phyloP scores from a whole-genome alignment of 306 rosid species.

The Ammopiptanthus mongolicus region DNA sequence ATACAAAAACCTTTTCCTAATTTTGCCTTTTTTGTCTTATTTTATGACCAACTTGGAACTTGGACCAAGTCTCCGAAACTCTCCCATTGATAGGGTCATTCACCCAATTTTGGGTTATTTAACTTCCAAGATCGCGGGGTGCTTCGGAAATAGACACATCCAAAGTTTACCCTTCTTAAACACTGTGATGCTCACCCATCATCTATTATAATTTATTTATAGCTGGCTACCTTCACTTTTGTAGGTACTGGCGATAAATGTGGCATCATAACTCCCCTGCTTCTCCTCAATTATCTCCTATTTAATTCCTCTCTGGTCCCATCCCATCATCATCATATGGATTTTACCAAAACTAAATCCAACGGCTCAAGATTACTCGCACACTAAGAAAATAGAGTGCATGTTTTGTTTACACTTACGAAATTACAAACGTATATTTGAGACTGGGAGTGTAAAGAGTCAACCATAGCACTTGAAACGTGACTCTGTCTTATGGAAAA shows the following conservation, averaged over 20 bases:
- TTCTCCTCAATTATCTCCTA: constrained; percentile 16
- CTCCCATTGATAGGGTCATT: background rate
- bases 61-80: constrained; percentile 12
- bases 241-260: constrained; percentile 36
- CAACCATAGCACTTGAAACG: no score
- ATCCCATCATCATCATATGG: constrained; percentile 8
- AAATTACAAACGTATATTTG: no score
- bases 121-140: constrained; percentile 30
- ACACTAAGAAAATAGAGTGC: no score
- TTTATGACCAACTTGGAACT: constrained; percentile 16
- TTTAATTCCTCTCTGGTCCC: constrained; percentile 15
- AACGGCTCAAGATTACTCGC: background rate
- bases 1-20: constrained; percentile 14
- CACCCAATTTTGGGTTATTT: constrained; percentile 23
- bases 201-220: no score
- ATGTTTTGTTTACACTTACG: no score
- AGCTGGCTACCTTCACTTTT: constrained; percentile 25
- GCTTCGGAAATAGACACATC: constrained; percentile 28
- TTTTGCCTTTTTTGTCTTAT: constrained; percentile 16
- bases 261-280: constrained; percentile 32
- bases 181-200: constrained; percentile 5
- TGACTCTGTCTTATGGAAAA: no score
- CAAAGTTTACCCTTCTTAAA: constrained; percentile 8
- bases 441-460: no score
- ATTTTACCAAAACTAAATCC: background rate